These are phyloP conservation scores for Suzukiozyma palmioleophila DNA, from an alignment of 1,139 yeast genomes.

Conservation along the genomic window DNA sequence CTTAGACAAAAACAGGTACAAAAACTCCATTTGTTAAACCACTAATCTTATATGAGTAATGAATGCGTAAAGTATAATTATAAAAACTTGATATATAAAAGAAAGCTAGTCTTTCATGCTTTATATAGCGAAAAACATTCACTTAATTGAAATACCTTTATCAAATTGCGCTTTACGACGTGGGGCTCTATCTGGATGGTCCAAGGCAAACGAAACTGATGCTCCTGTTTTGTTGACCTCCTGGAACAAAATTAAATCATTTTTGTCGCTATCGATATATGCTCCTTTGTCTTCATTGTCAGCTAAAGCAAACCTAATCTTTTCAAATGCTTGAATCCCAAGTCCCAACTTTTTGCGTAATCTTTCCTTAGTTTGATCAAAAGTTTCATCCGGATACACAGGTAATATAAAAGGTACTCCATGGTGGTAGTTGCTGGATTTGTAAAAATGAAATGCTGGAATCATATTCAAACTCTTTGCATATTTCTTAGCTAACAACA, in stretches of 20 bases:
- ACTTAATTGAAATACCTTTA: slow-evolving; percentile 55
- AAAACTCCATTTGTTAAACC: neutral
- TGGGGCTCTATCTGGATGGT: slow-evolving; percentile 74
- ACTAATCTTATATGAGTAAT: neutral
- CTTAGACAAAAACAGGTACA: slow-evolving; percentile 24
- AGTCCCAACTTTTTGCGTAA: slow-evolving; percentile 66
- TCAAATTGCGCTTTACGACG: slow-evolving; percentile 46
- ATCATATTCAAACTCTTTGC: slow-evolving; percentile 39
- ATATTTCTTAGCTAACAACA: slow-evolving; percentile 23
- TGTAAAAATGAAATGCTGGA: slow-evolving; percentile 68
- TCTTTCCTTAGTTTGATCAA: slow-evolving; percentile 62
- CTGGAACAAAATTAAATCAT: slow-evolving; percentile 51
- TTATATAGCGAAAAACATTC: neutral
- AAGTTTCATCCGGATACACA: slow-evolving; percentile 59
- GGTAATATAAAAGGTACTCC: slow-evolving; percentile 86
- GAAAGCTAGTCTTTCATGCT: neutral
- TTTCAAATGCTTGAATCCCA: slow-evolving; percentile 74
- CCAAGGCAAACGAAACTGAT: slow-evolving; percentile 59
- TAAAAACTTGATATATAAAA: neutral
- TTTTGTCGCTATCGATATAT: slow-evolving; percentile 51
- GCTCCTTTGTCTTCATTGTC: slow-evolving; percentile 39
- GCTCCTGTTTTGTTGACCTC: slow-evolving; percentile 44
- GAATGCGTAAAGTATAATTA: too few relatives aligned
- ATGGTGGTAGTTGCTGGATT: slow-evolving; percentile 65
- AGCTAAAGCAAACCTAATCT: slow-evolving; percentile 61